Conservation (phyloP, 371 early-diverging fungal species). For the Encephalitozoon intestinalis region DNA sequence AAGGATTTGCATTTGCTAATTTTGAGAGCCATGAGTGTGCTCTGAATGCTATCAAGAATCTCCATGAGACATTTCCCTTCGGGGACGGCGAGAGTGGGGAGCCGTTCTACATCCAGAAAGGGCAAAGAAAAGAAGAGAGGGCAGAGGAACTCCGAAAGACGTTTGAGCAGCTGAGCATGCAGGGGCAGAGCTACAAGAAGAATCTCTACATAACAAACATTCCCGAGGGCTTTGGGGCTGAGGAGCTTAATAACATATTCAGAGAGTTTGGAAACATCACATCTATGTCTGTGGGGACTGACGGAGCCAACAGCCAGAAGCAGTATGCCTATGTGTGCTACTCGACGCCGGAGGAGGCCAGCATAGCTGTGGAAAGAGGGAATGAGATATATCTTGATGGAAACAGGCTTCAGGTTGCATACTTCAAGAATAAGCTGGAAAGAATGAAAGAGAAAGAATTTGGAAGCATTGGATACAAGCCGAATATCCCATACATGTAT, state of each 20-base stretch:
- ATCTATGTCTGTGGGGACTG: constrained; percentile 38
- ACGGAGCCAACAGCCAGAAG: constrained; percentile 25
- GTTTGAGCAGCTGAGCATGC: constrained; percentile 28
- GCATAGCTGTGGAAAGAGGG: constrained; percentile 54
- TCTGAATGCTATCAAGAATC: constrained; percentile 82
- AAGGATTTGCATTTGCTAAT: constrained; percentile 96
- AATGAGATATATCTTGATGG: constrained; percentile 51
- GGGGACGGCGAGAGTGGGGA: constrained; percentile 70
- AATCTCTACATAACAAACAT: constrained; percentile 97
- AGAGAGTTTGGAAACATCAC: constrained; percentile 66
- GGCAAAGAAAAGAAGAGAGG: constrained; percentile 93
- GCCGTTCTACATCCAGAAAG: constrained; percentile 84
- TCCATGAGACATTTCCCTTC: constrained; percentile 89
- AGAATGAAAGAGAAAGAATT: constrained; percentile 40
- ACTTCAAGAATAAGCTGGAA: constrained; percentile 57
- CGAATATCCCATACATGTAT: constrained; percentile 4
- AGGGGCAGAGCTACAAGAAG: constrained; percentile 59
- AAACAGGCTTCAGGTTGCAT: constrained; percentile 40
- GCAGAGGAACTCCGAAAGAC: constrained; percentile 79
- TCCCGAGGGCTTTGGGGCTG: constrained; percentile 69
- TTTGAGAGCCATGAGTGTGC: constrained; percentile 88
- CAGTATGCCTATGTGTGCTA: constrained; percentile 59
- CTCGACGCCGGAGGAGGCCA: constrained; percentile 54
- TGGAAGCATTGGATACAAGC: neutral
- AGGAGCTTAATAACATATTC: constrained; percentile 74